Evolutionary conservation across 2,329 filamentous ascomycete species (phyloP).

Genomic region (Plectosphaerella plurivora): DNA sequence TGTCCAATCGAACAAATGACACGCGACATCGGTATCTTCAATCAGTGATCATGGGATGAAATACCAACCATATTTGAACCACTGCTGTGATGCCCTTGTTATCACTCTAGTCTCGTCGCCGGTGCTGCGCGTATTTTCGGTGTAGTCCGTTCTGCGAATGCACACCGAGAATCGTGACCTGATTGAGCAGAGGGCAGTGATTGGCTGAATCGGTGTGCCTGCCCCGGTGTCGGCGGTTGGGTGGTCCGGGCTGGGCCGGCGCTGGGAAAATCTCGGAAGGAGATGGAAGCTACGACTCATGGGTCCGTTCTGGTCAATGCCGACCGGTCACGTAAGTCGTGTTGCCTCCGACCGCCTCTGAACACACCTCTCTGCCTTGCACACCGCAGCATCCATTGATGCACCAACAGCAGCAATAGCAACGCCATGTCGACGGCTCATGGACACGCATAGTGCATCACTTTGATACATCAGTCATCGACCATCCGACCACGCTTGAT

Average conservation of each 20-base stretch:
- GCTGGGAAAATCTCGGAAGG: slow-evolving; percentile 12
- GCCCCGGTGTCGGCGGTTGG: slow-evolving; percentile 1
- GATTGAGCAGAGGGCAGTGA: too few species aligned
- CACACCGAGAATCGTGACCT: too few species aligned
- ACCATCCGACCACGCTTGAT: neutral
- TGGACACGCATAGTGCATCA: too few species aligned
- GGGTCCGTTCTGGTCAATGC: neutral
- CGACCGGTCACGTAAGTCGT: neutral
- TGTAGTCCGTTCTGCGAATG: too few species aligned
- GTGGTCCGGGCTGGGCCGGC: neutral
- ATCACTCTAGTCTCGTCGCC: too few species aligned
- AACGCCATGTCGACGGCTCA: too few species aligned
- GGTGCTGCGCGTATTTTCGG: too few species aligned
- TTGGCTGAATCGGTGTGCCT: too few species aligned
- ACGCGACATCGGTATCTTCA: neutral
- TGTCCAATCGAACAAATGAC: too few species aligned
- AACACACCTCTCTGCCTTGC: neutral
- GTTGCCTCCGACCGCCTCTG: too few species aligned
- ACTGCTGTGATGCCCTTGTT: too few species aligned
- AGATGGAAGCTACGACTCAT: slow-evolving; percentile 1
- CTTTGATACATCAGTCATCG: neutral
- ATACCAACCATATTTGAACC: neutral
- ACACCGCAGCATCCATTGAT: neutral
- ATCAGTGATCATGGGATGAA: neutral
- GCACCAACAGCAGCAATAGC: too few species aligned